Percentiles rank a stretch among this genome's conserved stretches.
These are phyloP conservation scores for Candida khao-thaluensis DNA, from an alignment of 805 yeast genomes.

Conservation along the genomic window DNA sequence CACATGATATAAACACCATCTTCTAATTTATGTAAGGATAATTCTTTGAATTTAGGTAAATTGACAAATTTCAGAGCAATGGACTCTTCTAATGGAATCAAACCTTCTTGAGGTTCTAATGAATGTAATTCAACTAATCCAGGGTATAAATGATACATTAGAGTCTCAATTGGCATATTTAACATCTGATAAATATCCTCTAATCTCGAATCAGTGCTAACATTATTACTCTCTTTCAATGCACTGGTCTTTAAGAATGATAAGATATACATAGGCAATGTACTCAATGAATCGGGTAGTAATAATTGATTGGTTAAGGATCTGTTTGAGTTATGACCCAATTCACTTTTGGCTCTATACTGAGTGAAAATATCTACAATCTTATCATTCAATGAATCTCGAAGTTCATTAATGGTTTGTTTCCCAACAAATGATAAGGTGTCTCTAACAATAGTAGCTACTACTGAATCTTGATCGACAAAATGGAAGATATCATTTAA, in stretches of 20 bases:
- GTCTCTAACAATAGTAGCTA: slow-evolving; percentile 40
- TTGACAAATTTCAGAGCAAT: slow-evolving; percentile 45
- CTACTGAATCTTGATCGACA: slow-evolving; percentile 61
- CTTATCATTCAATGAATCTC: slow-evolving; percentile 40
- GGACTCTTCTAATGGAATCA: slow-evolving; percentile 24
- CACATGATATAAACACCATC: slow-evolving; percentile 81
- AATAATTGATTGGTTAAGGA: slow-evolving; percentile 58
- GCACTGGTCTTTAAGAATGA: slow-evolving; percentile 70
- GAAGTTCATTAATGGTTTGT: slow-evolving; percentile 36
- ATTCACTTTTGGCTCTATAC: slow-evolving; percentile 50
- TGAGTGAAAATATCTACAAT: slow-evolving; percentile 47
- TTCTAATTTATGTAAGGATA: slow-evolving; percentile 42
- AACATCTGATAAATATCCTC: slow-evolving; percentile 51
- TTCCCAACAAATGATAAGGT: slow-evolving; percentile 40
- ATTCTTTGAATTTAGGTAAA: slow-evolving; percentile 51
- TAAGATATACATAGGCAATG: slow-evolving; percentile 65
- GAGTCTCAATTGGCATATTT: slow-evolving; percentile 52
- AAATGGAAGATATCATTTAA: slow-evolving; percentile 72
- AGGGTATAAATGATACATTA: slow-evolving; percentile 75
- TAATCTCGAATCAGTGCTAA: slow-evolving; percentile 64
- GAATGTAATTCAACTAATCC: slow-evolving; percentile 72
- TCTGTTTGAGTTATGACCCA: slow-evolving; percentile 35
- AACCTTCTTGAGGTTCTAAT: slow-evolving; percentile 54
- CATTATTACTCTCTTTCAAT: slow-evolving; percentile 48
- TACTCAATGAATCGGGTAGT: slow-evolving; percentile 76